Evolutionary conservation across 1,284 basidiomycete genomes (phyloP).

Genomic region (Athelia sp.): DNA sequence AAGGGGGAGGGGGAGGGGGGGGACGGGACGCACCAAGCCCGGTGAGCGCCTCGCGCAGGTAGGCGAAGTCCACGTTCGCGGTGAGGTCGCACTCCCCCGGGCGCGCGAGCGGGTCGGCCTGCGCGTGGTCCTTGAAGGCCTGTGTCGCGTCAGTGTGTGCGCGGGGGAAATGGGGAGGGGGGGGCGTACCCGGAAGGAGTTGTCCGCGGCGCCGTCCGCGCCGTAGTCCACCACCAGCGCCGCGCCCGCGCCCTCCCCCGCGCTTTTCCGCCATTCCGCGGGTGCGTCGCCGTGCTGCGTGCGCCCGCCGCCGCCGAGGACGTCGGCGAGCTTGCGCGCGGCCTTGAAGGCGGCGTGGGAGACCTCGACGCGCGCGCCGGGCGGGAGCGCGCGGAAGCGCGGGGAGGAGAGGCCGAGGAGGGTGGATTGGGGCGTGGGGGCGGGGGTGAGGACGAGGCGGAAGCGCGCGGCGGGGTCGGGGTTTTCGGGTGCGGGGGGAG

Average conservation of each 20-base stretch:
- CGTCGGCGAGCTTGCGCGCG: constrained; percentile 60
- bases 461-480: constrained; percentile 33
- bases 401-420: constrained; percentile 67
- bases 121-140: constrained; percentile 87
- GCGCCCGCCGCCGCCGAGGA: constrained; percentile 35
- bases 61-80: constrained; percentile 93
- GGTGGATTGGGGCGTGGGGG: constrained; percentile 59
- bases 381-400: constrained; percentile 62
- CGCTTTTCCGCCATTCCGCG: background rate
- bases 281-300: too few relatives aligned
- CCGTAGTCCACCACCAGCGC: constrained; percentile 94
- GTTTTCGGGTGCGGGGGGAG: constrained; percentile 9
- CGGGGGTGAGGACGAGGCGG: constrained; percentile 63
- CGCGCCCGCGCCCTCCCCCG: constrained; percentile 42
- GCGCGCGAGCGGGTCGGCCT: constrained; percentile 80
- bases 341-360: constrained; percentile 68
- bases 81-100: constrained; percentile 93
- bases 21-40: constrained; percentile 48
- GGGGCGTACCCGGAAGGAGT: constrained; percentile 74
- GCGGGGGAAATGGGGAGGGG: constrained; percentile 1
- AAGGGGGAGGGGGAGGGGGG: background rate
- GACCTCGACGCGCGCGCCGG: constrained; percentile 75
- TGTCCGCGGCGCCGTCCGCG: constrained; percentile 61
- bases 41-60: constrained; percentile 74
- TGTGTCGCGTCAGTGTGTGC: constrained; percentile 23